These are phyloP conservation scores for Lentinula sp. DNA, from an alignment of 768 basidiomycete genomes.

Conservation along the genomic window DNA sequence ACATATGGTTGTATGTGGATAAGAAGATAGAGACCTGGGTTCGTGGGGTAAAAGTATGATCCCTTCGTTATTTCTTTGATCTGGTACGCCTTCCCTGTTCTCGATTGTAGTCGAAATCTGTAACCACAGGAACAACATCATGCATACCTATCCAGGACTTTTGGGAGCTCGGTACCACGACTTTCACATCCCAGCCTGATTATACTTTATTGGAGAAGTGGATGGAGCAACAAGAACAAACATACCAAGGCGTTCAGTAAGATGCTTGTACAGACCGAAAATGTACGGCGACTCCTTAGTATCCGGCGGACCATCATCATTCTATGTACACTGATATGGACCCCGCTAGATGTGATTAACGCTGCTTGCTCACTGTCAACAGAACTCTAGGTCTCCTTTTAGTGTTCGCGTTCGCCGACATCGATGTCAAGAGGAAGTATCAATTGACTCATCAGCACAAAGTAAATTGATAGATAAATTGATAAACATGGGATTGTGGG, in stretches of 20 bases:
- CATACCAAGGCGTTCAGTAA: slow-evolving; percentile 57
- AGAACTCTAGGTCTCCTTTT: neutral
- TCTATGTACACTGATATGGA: slow-evolving; percentile 32
- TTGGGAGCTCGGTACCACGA: slow-evolving; percentile 74
- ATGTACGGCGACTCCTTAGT: slow-evolving; percentile 65
- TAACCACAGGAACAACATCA: neutral
- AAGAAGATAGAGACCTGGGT: slow-evolving; percentile 32
- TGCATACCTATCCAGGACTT: slow-evolving; percentile 82
- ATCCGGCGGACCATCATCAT: slow-evolving; percentile 81
- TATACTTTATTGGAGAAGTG: slow-evolving; percentile 43
- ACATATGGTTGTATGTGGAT: neutral
- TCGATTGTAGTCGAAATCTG: neutral
- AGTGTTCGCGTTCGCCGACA: neutral
- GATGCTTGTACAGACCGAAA: slow-evolving; percentile 59
- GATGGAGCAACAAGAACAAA: neutral
- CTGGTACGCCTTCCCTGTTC: slow-evolving; percentile 71
- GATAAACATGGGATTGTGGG: too few species aligned
- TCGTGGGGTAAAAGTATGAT: slow-evolving; percentile 69
- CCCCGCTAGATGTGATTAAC: neutral
- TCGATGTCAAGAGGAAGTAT: too few species aligned
- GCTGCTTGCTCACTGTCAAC: neutral
- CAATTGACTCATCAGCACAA: too few species aligned
- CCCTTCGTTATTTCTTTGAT: slow-evolving; percentile 70
- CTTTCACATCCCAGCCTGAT: slow-evolving; percentile 73
- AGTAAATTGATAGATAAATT: too few species aligned